phyloP scores from a whole-genome alignment of 768 basidiomycete genomes.

The Mycena sanguinolenta region DNA sequence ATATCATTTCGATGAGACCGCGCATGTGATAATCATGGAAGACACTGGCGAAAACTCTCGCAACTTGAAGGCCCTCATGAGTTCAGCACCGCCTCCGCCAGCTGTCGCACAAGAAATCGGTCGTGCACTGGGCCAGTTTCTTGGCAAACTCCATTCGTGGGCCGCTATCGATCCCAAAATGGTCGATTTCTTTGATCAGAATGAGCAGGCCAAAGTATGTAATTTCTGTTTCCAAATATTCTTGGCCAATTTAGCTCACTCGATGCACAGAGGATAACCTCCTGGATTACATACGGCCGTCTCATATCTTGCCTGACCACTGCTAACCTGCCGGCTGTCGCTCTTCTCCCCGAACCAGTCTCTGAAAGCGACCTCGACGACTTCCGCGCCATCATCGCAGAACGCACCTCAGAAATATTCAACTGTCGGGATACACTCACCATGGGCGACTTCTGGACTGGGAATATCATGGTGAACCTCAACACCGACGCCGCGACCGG shows the following conservation, averaged over 20 bases:
- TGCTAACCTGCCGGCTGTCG: conserved; percentile 47
- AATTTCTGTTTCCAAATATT: background rate
- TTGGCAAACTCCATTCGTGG: conserved; percentile 65
- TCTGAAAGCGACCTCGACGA: conserved; percentile 48
- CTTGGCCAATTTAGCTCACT: no score
- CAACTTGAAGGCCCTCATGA: conserved; percentile 55
- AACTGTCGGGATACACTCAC: background rate
- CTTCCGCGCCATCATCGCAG: conserved; percentile 47
- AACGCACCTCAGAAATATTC: conserved; percentile 44
- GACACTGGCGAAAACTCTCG: conserved; percentile 52
- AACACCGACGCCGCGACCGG: conserved; percentile 42
- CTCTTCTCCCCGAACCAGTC: conserved; percentile 53
- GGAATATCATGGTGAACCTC: conserved; percentile 67
- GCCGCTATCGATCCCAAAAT: conserved; percentile 47
- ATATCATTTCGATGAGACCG: conserved; percentile 54
- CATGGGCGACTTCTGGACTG: conserved; percentile 84
- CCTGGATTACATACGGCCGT: conserved; percentile 58
- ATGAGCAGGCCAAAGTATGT: conserved; percentile 52
- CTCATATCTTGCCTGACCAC: conserved; percentile 52
- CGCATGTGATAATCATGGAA: conserved; percentile 62
- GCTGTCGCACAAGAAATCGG: conserved; percentile 61
- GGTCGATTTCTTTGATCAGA: conserved; percentile 52
- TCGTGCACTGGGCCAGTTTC: conserved; percentile 64
- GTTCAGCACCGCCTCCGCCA: conserved; percentile 47
- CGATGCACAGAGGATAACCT: conserved; percentile 34